A percentile compares a stretch with the other conserved stretches of the same genome.
Evolutionary conservation across 768 basidiomycete species (phyloP).

Genomic region (Rhizopogon vulgaris): DNA sequence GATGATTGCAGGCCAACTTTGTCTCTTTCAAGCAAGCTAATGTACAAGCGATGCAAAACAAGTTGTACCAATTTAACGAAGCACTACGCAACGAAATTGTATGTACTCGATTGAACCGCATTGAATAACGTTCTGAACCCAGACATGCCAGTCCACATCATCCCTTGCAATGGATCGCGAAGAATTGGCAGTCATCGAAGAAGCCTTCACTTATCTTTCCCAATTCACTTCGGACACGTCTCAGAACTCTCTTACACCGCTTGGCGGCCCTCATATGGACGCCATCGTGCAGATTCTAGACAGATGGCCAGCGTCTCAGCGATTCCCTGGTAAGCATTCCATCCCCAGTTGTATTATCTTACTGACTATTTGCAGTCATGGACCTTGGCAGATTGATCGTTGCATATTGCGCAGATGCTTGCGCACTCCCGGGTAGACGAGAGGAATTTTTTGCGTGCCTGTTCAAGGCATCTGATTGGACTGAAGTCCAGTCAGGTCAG

Average conservation of each 20-base stretch:
- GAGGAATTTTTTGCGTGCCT: slow-evolving; percentile 54
- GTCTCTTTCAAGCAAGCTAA: slow-evolving; percentile 84
- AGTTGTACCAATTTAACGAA: slow-evolving; percentile 72
- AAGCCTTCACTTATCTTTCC: slow-evolving; percentile 55
- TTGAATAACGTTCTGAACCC: neutral
- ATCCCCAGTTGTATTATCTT: neutral
- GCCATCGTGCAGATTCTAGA: slow-evolving; percentile 57
- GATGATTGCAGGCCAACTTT: slow-evolving; percentile 42
- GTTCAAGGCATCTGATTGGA: slow-evolving; percentile 67
- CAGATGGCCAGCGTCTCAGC: slow-evolving; percentile 67
- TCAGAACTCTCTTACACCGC: slow-evolving; percentile 23
- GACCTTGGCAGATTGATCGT: slow-evolving; percentile 78
- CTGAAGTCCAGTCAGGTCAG: slow-evolving; percentile 37
- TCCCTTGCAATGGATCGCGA: slow-evolving; percentile 65
- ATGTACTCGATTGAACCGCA: slow-evolving; percentile 17
- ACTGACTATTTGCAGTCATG: slow-evolving; percentile 48
- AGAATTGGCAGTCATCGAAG: slow-evolving; percentile 52
- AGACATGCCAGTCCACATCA: slow-evolving; percentile 51
- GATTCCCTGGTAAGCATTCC: slow-evolving; percentile 57
- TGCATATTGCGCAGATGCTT: slow-evolving; percentile 53
- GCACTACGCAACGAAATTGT: slow-evolving; percentile 65
- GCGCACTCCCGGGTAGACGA: slow-evolving; percentile 37
- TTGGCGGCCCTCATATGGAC: slow-evolving; percentile 50
- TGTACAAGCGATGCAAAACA: slow-evolving; percentile 72
- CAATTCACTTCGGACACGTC: slow-evolving; percentile 35